These are phyloP conservation scores for Arthrobotrys megalospora DNA, from an alignment of 2,329 filamentous ascomycete species.

Conservation along the genomic window DNA sequence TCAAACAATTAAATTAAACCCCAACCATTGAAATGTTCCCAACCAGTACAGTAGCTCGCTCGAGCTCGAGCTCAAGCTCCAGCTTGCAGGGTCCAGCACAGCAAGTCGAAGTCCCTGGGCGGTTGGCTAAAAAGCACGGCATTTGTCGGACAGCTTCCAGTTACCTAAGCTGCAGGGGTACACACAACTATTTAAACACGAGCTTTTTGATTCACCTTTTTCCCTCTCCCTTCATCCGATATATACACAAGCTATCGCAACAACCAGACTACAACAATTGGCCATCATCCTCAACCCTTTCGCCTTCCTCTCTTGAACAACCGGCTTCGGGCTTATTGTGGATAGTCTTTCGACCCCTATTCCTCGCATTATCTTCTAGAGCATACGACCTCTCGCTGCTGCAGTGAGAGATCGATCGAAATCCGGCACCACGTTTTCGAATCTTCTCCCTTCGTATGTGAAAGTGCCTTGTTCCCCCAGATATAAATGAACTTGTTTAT, in stretches of 20 bases:
- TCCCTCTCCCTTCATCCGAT: constrained; percentile 16
- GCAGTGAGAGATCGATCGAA: constrained; percentile 54
- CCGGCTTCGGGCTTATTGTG: not conserved
- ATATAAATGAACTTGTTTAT: constrained; percentile 44
- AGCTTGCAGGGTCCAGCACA: constrained; percentile 13
- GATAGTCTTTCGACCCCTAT: not conserved
- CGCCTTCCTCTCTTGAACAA: not conserved
- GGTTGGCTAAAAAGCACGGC: constrained; percentile 19
- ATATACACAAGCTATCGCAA: not conserved
- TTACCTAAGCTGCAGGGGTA: constrained; percentile 45
- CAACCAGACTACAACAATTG: not conserved
- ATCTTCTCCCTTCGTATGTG: constrained; percentile 94
- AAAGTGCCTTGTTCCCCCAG: not conserved
- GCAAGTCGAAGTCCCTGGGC: not conserved
- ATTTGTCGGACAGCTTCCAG: constrained; percentile 4
- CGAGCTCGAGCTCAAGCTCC: constrained; percentile 11
- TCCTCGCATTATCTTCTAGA: not conserved
- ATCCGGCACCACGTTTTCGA: constrained; percentile 95
- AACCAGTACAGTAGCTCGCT: constrained; percentile 5
- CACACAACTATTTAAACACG: constrained; percentile 26
- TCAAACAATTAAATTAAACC: constrained; percentile 1
- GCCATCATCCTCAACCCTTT: not conserved
- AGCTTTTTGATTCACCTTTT: constrained; percentile 17
- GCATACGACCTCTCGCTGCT: constrained; percentile 49
- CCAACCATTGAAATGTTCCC: constrained; percentile 19